A percentile compares a stretch with the other conserved stretches of the same genome.
Evolutionary conservation across 148 eudicot genomes (phyloP).

Genomic region (Fagopyrum esculentum): DNA sequence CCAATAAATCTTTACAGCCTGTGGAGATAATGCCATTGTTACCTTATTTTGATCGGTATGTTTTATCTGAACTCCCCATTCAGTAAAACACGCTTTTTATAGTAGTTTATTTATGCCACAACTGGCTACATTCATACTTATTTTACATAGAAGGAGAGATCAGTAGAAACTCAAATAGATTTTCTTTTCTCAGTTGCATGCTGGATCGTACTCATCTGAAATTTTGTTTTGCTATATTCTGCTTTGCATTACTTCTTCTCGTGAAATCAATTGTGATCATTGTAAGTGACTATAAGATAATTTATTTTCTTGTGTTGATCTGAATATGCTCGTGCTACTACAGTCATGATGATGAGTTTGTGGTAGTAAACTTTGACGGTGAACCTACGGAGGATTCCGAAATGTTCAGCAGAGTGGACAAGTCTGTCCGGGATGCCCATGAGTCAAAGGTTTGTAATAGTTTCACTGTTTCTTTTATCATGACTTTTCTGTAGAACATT

Average conservation of each 20-base stretch:
- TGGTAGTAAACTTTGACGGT: conserved; percentile 68
- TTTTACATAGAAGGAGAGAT: conserved; percentile 1
- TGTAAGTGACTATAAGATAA: background rate
- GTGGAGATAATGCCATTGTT: conserved; percentile 73
- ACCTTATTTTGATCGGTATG: conserved; percentile 89
- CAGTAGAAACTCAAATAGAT: background rate
- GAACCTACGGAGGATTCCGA: conserved; percentile 93
- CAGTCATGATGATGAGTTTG: conserved; percentile 69
- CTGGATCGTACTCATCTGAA: background rate
- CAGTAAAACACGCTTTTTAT: background rate
- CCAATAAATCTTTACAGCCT: conserved; percentile 61
- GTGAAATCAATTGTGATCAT: background rate
- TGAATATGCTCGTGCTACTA: conserved; percentile 18
- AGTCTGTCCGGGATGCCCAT: conserved; percentile 51
- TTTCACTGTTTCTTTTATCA: background rate
- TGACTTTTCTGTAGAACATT: background rate
- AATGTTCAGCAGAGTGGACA: conserved; percentile 54
- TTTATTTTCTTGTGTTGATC: conserved; percentile 11
- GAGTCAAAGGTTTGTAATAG: conserved; percentile 51
- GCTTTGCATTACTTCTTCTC: background rate
- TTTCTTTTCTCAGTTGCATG: background rate
- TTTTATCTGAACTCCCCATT: background rate
- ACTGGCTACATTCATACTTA: background rate
- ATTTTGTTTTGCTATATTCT: background rate
- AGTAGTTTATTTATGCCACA: background rate